Evolutionary conservation across 1,284 basidiomycete genomes (phyloP).

Genomic region (Trichosporon faecale): DNA sequence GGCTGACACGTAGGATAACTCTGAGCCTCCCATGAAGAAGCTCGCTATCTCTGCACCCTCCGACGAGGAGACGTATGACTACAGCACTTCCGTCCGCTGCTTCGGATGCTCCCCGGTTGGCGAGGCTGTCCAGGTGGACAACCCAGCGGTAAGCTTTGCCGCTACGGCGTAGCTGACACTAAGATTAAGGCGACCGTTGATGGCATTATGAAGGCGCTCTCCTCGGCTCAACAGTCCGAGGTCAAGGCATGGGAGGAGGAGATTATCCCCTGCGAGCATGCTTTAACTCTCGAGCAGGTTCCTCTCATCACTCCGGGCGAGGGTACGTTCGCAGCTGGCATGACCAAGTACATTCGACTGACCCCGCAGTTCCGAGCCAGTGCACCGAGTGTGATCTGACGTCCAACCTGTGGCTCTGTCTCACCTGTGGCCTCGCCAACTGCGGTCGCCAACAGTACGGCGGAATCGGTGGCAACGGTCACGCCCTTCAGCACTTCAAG

Average conservation of each 20-base stretch:
- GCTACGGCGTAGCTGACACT: background rate
- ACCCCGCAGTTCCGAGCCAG: slow-evolving; percentile 63
- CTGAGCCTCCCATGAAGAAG: slow-evolving; percentile 83
- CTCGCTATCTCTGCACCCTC: slow-evolving; percentile 79
- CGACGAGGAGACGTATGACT: slow-evolving; percentile 85
- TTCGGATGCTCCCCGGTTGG: slow-evolving; percentile 61
- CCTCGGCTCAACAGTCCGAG: slow-evolving; percentile 85
- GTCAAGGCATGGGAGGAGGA: slow-evolving; percentile 99
- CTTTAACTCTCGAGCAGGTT: slow-evolving; percentile 70
- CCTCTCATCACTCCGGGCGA: slow-evolving; percentile 42
- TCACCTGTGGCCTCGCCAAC: slow-evolving; percentile 89
- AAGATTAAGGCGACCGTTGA: slow-evolving; percentile 62
- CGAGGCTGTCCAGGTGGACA: slow-evolving; percentile 59
- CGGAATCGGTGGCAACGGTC: slow-evolving; percentile 81
- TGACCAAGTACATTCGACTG: slow-evolving; percentile 31
- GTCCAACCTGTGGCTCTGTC: slow-evolving; percentile 91
- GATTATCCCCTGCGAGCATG: slow-evolving; percentile 81
- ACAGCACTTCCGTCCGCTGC: slow-evolving; percentile 66
- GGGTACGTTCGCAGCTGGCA: slow-evolving; percentile 24
- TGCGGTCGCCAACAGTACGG: slow-evolving; percentile 88
- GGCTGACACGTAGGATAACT: slow-evolving; percentile 53
- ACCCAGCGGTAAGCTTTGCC: slow-evolving; percentile 45
- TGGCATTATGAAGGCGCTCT: slow-evolving; percentile 76
- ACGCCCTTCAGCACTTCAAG: slow-evolving; percentile 79
- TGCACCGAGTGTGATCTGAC: slow-evolving; percentile 75